Conservation (phyloP, 1,139 yeast genomes). For the Scheffersomyces lignicola region DNA sequence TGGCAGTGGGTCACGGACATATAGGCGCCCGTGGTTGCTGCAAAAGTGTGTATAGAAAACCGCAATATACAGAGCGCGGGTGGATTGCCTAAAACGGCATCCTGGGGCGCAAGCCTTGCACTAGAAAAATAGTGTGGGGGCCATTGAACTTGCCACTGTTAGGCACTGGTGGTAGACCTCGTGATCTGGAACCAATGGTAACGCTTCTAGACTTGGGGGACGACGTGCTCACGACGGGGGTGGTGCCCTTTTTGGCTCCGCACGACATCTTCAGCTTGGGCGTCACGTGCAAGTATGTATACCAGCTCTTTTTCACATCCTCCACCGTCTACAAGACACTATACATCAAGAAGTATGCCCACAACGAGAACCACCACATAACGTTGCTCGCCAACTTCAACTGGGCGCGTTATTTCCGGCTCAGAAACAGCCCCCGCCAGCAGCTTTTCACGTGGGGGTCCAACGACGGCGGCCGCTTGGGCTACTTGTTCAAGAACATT, state of each 20-base stretch:
- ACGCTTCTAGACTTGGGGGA: conserved; percentile 32
- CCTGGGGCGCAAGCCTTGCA: too few relatives aligned
- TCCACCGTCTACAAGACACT: conserved; percentile 47
- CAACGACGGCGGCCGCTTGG: conserved; percentile 55
- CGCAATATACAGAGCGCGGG: too few relatives aligned
- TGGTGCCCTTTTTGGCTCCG: conserved; percentile 39
- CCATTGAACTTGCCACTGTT: neutral
- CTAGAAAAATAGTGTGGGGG: too few relatives aligned
- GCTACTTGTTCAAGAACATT: conserved; percentile 39
- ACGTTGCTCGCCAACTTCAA: conserved; percentile 43
- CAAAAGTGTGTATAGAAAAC: too few relatives aligned
- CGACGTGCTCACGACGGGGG: conserved; percentile 44
- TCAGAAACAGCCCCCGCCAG: conserved; percentile 40
- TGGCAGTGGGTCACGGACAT: conserved; percentile 81
- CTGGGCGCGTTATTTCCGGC: conserved; percentile 53
- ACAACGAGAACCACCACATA: conserved; percentile 26
- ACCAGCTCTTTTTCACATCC: conserved; percentile 24
- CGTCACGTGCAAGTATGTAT: conserved; percentile 33
- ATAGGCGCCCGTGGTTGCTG: too few relatives aligned
- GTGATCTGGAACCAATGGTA: too few relatives aligned
- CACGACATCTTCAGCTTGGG: conserved; percentile 50
- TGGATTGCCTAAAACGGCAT: too few relatives aligned
- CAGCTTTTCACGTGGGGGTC: conserved; percentile 67
- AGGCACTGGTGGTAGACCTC: neutral
- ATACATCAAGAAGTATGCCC: conserved; percentile 47